A percentile compares a stretch with the other conserved stretches of the same genome.
Evolutionary conservation across 441 rosid genomes (phyloP).

Genomic region (Pelargonium exstipulatum): DNA sequence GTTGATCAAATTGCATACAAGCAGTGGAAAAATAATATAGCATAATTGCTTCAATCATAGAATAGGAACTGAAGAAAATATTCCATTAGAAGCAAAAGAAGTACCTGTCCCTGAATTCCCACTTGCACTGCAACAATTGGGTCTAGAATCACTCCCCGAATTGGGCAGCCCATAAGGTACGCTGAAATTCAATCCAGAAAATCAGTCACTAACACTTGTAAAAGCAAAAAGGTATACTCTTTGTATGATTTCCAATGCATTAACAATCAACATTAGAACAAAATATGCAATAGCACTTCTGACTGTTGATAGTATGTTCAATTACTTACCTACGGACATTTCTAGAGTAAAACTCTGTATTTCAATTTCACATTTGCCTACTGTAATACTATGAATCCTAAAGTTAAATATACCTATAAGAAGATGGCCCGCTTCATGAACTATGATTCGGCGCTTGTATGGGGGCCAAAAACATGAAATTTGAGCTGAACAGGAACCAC

Average conservation of each 20-base stretch:
- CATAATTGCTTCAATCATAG: neutral
- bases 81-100: constrained; percentile 12
- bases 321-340: neutral
- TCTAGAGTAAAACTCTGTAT: neutral
- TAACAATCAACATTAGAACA: neutral
- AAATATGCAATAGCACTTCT: too few relatives aligned
- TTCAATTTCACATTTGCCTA: neutral
- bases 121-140: constrained; percentile 81
- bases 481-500: constrained; percentile 78
- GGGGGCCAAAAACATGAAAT: constrained; percentile 91
- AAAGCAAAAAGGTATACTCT: neutral
- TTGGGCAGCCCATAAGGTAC: constrained; percentile 90
- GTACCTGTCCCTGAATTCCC: constrained; percentile 96
- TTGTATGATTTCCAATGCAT: neutral
- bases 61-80: neutral
- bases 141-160: constrained; percentile 88
- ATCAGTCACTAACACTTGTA: constrained; percentile 12
- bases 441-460: constrained; percentile 60
- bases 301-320: too few relatives aligned
- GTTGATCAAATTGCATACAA: too few relatives aligned
- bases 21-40: too few relatives aligned
- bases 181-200: constrained; percentile 38
- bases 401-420: constrained; percentile 49
- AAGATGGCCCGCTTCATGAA: constrained; percentile 95
- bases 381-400: constrained; percentile 9